Evolutionary conservation across 2,329 filamentous ascomycete genomes (phyloP).

Genomic region (Aspergillus persii): DNA sequence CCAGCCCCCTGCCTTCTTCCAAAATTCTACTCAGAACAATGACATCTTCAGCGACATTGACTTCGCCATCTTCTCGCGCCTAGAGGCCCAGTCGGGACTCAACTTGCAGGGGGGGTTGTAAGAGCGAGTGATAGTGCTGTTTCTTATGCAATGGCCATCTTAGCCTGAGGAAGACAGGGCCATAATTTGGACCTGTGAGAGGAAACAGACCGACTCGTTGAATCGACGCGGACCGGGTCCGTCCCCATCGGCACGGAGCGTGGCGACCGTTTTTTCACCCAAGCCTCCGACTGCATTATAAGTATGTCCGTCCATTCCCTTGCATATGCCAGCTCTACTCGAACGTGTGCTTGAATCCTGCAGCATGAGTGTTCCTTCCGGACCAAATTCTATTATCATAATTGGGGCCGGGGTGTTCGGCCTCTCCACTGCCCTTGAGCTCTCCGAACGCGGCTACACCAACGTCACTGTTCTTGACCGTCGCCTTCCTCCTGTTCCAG

Average conservation of each 20-base stretch:
- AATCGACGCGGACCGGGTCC: background rate
- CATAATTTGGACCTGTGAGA: no score
- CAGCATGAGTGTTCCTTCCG: no score
- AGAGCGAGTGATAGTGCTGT: no score
- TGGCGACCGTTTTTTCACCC: background rate
- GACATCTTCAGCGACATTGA: background rate
- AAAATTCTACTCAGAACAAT: background rate
- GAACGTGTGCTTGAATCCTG: no score
- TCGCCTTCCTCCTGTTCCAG: slow-evolving; percentile 21
- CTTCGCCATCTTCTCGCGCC: background rate
- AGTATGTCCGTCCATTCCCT: background rate
- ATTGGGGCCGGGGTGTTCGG: slow-evolving; percentile 11
- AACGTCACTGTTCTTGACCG: slow-evolving; percentile 15
- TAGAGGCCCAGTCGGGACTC: background rate
- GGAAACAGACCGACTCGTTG: no score
- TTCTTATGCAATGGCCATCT: no score
- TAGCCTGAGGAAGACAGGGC: no score
- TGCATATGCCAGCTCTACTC: no score
- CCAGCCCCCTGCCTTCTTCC: background rate
- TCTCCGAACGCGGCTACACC: slow-evolving; percentile 5
- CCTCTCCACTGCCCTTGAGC: slow-evolving; percentile 9
- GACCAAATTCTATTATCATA: slow-evolving; percentile 1
- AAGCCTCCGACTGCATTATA: background rate
- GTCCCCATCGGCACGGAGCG: background rate
- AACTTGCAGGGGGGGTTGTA: background rate